Evolutionary conservation across 495 filamentous ascomycete genomes (phyloP).

Genomic region (Recurvomyces mirabilis): DNA sequence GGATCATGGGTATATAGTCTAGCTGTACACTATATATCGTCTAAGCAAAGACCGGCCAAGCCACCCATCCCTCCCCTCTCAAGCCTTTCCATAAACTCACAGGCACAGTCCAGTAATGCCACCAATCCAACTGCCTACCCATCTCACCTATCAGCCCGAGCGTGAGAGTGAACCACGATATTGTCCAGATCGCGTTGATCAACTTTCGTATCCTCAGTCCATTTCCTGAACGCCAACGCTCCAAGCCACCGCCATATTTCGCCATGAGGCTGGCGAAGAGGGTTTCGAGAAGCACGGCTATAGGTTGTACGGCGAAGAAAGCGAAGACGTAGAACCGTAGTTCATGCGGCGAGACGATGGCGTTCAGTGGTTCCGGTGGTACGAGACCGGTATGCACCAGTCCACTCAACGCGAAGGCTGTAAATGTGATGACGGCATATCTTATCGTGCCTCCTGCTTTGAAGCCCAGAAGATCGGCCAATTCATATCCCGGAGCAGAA

Average conservation of each 20-base stretch:
- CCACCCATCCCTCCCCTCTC: conserved; percentile 10
- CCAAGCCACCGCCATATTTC: not conserved
- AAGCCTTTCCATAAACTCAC: conserved; percentile 15
- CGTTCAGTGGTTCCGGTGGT: conserved; percentile 17
- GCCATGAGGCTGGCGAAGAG: conserved; percentile 1
- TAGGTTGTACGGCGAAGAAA: conserved; percentile 18
- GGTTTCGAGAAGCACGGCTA: conserved; percentile 12
- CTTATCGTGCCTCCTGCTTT: not conserved
- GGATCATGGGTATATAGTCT: too few species aligned
- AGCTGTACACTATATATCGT: too few species aligned
- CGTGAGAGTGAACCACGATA: conserved; percentile 12
- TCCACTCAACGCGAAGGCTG: conserved; percentile 17
- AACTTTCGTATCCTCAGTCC: not conserved
- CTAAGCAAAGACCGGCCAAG: conserved; percentile 11
- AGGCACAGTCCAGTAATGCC: conserved; percentile 15
- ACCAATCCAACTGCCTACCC: conserved; percentile 17
- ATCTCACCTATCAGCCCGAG: conserved; percentile 12
- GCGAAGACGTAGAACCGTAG: conserved; percentile 10
- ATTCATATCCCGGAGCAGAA: conserved; percentile 13
- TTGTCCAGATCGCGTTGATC: conserved; percentile 8
- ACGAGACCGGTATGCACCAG: conserved; percentile 19
- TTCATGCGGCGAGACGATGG: conserved; percentile 1
- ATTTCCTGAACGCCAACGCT: conserved; percentile 1
- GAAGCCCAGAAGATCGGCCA: conserved; percentile 12
- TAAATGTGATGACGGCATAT: conserved; percentile 12